Conservation (phyloP, 2,329 filamentous ascomycete species). For the Pseudovirgaria hyperparasitica region DNA sequence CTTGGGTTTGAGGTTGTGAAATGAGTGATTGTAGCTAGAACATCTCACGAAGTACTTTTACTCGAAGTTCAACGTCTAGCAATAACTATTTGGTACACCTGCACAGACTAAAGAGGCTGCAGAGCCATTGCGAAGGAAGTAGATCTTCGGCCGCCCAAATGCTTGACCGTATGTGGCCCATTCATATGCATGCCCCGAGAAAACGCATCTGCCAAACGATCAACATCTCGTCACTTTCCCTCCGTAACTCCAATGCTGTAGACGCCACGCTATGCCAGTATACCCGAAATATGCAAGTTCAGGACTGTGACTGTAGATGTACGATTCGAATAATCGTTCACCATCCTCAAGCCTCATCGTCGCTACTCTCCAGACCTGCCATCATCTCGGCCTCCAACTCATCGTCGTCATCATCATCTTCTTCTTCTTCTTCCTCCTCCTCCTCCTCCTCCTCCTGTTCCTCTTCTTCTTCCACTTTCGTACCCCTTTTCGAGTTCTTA, state of each 20-base stretch:
- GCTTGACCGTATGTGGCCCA: too few species aligned
- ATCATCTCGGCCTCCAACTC: constrained; percentile 28
- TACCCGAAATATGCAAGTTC: constrained; percentile 7
- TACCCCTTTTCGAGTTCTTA: constrained; percentile 31
- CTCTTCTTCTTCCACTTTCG: constrained; percentile 20
- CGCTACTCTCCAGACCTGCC: constrained; percentile 26
- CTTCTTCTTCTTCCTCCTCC: constrained; percentile 19
- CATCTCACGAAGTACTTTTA: too few species aligned
- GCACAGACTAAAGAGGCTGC: too few species aligned
- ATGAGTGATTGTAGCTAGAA: too few species aligned
- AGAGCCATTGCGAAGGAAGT: too few species aligned
- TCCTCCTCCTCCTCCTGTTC: constrained; percentile 32
- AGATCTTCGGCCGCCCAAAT: too few species aligned
- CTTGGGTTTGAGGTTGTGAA: too few species aligned
- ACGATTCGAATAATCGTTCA: not conserved
- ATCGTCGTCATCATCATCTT: constrained; percentile 20
- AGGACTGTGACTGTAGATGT: constrained; percentile 1
- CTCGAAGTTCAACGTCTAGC: too few species aligned
- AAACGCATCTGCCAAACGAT: too few species aligned
- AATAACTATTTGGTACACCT: too few species aligned
- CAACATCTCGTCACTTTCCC: too few species aligned
- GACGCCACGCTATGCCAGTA: constrained; percentile 26
- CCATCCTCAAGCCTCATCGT: constrained; percentile 11
- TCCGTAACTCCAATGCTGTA: constrained; percentile 14
- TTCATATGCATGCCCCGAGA: too few species aligned